Percentiles rank a stretch among this genome's conserved stretches.
Evolutionary conservation across 2,329 filamentous ascomycete genomes (phyloP).

Genomic region (Fusarium brevicatenulatum): DNA sequence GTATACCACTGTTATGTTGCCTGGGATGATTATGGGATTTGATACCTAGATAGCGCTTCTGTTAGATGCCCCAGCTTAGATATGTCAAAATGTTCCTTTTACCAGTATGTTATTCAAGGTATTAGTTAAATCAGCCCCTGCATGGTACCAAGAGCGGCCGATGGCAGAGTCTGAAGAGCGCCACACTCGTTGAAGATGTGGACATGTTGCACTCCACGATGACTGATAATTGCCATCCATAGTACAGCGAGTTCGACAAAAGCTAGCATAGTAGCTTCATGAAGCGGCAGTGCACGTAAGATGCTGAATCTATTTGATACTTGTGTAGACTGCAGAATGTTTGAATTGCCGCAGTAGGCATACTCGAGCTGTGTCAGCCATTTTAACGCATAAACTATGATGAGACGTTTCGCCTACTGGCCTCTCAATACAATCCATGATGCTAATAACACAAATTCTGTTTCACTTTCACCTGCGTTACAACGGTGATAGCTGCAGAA

Average conservation of each 20-base stretch:
- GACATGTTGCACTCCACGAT: background rate
- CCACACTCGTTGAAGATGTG: background rate
- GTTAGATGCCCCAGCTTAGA: conserved; percentile 17
- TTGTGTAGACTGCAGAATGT: background rate
- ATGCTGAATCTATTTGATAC: background rate
- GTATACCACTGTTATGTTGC: background rate
- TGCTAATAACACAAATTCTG: background rate
- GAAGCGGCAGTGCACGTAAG: background rate
- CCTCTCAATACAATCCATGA: conserved; percentile 1
- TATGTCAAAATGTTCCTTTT: background rate
- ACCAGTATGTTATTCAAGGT: background rate
- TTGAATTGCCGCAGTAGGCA: background rate
- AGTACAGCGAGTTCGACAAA: background rate
- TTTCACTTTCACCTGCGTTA: background rate
- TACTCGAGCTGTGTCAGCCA: background rate
- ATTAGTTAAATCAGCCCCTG: background rate
- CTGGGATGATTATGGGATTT: conserved; percentile 26
- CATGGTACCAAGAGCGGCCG: background rate
- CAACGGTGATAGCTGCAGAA: background rate
- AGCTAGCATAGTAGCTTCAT: background rate
- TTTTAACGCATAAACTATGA: conserved; percentile 1
- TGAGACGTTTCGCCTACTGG: background rate
- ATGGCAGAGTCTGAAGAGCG: background rate
- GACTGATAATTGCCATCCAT: background rate
- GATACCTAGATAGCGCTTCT: conserved; percentile 36